Base-by-base conservation (phyloP, 164 flowering plant genomes). In the Dillenia suffruticosa region DNA sequence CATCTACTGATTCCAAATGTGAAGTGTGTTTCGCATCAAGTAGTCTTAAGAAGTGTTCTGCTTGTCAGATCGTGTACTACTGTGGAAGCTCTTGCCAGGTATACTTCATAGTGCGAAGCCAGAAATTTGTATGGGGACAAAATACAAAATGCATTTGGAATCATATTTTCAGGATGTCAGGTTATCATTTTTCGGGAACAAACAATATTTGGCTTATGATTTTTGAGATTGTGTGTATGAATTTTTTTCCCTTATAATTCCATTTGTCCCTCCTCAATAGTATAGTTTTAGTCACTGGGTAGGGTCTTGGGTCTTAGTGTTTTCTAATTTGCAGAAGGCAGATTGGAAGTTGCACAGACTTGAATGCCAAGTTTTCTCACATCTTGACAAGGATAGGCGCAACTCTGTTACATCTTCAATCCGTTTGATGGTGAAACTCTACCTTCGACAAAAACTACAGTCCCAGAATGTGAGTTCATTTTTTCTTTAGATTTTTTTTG, bases 31-130 rank as follows among this genome's bases (percentile, higher is more conserved):
- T 89, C 62, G 44, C 73, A 8, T 69, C 82, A 15, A 58, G 51
- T 40, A 80, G 72, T 59, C 82, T 89, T 46, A 90, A 84, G 68
- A 90, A 79, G 70, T 94, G 98, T 77, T 86, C 98, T 0, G 84
- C 78, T 63, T 94, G 98, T 66, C 89, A 83, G 52, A 76, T 79
- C 54, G 87, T 81, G 13, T 90, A 82, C 83, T 94, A 94, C 61
- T 94, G 98, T 67, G 87, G 95, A 51, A 84, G 76, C 64, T 32
- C 72, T 15, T 94, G 98, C 76, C 98, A 94, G 97, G 98, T 90
- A 74, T 53, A n/a, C 8, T 44, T 22, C 44, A 10, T 14, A 10
- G 19, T 16, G 7, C 22, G 26, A 48, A 10, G 9, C 8, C 52
- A 45, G 12, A 59, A 6, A 49, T 14, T 13, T 12, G 19, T 12